Percentiles rank a stretch among this genome's conserved stretches.
Conservation (phyloP, 176 grass and related monocot genomes). For the Eremochloa ophiuroides region DNA sequence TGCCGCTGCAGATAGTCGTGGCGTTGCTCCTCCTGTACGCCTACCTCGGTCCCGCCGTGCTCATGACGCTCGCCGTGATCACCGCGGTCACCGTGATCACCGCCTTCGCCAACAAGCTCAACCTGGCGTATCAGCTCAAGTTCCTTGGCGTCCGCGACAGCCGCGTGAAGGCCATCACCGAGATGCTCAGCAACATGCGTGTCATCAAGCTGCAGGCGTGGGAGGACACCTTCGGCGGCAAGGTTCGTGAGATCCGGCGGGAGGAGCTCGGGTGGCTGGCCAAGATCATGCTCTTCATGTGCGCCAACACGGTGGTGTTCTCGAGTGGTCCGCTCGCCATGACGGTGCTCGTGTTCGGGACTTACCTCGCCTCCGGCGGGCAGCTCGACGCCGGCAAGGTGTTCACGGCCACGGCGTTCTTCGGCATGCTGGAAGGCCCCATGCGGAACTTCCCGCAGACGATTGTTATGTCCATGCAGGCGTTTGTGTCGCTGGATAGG, state of each 20-base stretch:
- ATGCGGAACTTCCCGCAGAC: conserved; percentile 55
- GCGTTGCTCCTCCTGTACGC: conserved; percentile 47
- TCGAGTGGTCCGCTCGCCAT: conserved; percentile 45
- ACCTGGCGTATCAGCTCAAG: conserved; percentile 37
- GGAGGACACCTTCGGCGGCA: conserved; percentile 47
- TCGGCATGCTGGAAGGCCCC: conserved; percentile 47
- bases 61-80: conserved; percentile 47
- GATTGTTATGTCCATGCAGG: conserved; percentile 46
- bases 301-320: conserved; percentile 38
- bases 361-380: conserved; percentile 33
- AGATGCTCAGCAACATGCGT: conserved; percentile 68
- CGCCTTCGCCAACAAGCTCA: conserved; percentile 38
- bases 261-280: conserved; percentile 46
- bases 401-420: conserved; percentile 66
- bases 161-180: conserved; percentile 58
- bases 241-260: conserved; percentile 34
- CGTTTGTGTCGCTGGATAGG: conserved; percentile 54
- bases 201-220: conserved; percentile 73
- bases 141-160: conserved; percentile 42
- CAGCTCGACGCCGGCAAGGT: conserved; percentile 58
- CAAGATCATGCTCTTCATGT: conserved; percentile 48
- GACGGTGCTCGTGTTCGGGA: conserved; percentile 49
- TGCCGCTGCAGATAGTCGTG: conserved; percentile 58
- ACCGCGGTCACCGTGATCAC: conserved; percentile 26
- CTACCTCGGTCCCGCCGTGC: conserved; percentile 48